Base-by-base conservation (phyloP, 1,284 basidiomycete species). In the Leccinum subrobustum region DNA sequence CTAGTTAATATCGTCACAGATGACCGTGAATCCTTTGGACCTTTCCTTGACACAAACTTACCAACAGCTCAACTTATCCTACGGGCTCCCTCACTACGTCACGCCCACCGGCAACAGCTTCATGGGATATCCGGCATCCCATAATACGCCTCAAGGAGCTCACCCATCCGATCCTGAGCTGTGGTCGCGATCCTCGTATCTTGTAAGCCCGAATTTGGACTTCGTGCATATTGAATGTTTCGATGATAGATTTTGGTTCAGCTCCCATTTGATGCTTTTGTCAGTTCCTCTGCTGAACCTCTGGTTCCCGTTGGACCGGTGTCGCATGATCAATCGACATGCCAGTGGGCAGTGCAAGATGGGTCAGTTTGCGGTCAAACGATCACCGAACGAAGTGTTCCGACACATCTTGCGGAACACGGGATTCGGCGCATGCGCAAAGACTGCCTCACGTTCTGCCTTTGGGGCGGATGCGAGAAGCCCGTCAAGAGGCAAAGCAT, bases 381-480 rank as follows among this genome's bases (percentile, higher is more conserved):
- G 6, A 37, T 72, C 18, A 54, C 27, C 1, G 2, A 18, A 1
- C 0, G 3, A 25, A 48, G 52, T 2, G 12, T 61, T 3, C n/a
- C 57, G 11, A 12, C 16, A 27, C 70, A 73, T 31, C 61, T 72
- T 2, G 52, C 53, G 1, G 9, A 29, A 0, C 69, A 71, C n/a
- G 63, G 67, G 1, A 60, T 70, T 12, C 33, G 6, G 1, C 6
- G 18, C 0, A 59, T 71, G 56, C 29, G 4, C 3, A 67, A 37
- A 39, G 11, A 52, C 14, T 0, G 0, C 6, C 0, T 3, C 4
- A 47, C 55, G 3, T 20, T 23, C 3, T 72, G 71, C 37, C 8
- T 9, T 4, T 69, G 70, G 72, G 12, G 0, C 0, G 60, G 1
- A 3, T 72, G 70, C 5, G 31, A 20, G 3, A 5, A 0, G 2